Evolutionary conservation across 352 stramenopile species (phyloP).

Genomic region (Plasmopara halstedii): DNA sequence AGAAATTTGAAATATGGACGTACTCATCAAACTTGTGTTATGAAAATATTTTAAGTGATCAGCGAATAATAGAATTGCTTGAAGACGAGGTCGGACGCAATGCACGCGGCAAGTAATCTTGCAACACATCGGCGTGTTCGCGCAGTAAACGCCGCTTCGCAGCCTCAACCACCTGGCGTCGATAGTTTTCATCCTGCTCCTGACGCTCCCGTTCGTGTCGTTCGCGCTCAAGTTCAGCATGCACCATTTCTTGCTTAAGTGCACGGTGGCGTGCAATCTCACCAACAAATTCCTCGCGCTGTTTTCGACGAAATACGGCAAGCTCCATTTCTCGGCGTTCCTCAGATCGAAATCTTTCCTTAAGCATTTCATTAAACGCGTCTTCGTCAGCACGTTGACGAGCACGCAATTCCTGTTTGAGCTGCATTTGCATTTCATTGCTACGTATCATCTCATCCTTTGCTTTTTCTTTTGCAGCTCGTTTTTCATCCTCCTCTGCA

Average conservation of each 20-base stretch:
- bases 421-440: conserved; percentile 62
- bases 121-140: conserved; percentile 76
- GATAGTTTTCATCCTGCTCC: conserved; percentile 74
- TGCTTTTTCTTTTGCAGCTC: conserved; percentile 49
- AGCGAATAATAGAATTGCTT: conserved; percentile 19
- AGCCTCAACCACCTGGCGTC: conserved; percentile 74
- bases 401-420: conserved; percentile 49
- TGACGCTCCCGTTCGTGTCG: conserved; percentile 51
- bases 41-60: conserved; percentile 3
- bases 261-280: conserved; percentile 45
- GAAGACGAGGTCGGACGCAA: conserved; percentile 28
- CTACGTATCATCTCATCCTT: conserved; percentile 84
- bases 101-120: conserved; percentile 61
- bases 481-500: conserved; percentile 65
- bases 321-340: conserved; percentile 60
- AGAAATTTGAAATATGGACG: too few relatives aligned
- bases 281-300: conserved; percentile 61
- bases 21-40: conserved; percentile 6
- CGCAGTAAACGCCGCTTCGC: conserved; percentile 77
- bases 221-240: conserved; percentile 71
- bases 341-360: conserved; percentile 53
- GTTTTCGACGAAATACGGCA: conserved; percentile 42
- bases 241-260: conserved; percentile 70
- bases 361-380: conserved; percentile 62
- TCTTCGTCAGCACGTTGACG: conserved; percentile 57